phyloP scores from a whole-genome alignment of 352 stramenopile species.

The Globisporangium barbulae region DNA sequence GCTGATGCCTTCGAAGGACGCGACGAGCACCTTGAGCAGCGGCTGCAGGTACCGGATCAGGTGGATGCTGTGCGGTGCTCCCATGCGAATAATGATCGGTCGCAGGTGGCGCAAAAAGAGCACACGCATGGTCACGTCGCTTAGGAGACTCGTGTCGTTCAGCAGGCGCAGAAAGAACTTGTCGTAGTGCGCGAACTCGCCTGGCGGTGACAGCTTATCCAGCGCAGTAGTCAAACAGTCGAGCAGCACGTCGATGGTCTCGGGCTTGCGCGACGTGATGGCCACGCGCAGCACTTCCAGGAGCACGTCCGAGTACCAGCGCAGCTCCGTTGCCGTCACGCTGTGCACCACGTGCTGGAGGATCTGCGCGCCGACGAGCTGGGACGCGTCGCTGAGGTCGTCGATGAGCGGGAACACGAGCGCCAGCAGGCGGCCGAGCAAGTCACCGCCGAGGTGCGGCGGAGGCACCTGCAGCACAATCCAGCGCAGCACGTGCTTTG shows the following conservation, averaged over 20 bases:
- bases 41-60: slow-evolving; percentile 75
- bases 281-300: slow-evolving; percentile 66
- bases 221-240: slow-evolving; percentile 53
- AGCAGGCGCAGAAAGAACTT: slow-evolving; percentile 64
- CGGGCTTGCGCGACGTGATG: slow-evolving; percentile 54
- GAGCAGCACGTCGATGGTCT: slow-evolving; percentile 55
- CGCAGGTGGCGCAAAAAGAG: slow-evolving; percentile 60
- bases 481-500: slow-evolving; percentile 58
- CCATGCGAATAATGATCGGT: slow-evolving; percentile 40
- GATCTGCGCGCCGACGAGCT: slow-evolving; percentile 56
- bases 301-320: slow-evolving; percentile 78
- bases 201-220: slow-evolving; percentile 54
- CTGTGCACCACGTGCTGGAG: slow-evolving; percentile 59
- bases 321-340: slow-evolving; percentile 69
- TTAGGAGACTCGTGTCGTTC: slow-evolving; percentile 56
- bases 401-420: slow-evolving; percentile 81
- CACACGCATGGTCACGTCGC: slow-evolving; percentile 48
- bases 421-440: slow-evolving; percentile 70
- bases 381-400: slow-evolving; percentile 57
- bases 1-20: slow-evolving; percentile 66
- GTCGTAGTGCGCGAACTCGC: slow-evolving; percentile 65
- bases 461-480: slow-evolving; percentile 53
- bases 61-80: slow-evolving; percentile 65
- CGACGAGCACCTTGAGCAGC: slow-evolving; percentile 69
- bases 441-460: slow-evolving; percentile 58